Evolutionary conservation across 805 yeast species (phyloP), one percentile per base, ranked within the genome.

Genomic region (Metschnikowia rubicola): DNA sequence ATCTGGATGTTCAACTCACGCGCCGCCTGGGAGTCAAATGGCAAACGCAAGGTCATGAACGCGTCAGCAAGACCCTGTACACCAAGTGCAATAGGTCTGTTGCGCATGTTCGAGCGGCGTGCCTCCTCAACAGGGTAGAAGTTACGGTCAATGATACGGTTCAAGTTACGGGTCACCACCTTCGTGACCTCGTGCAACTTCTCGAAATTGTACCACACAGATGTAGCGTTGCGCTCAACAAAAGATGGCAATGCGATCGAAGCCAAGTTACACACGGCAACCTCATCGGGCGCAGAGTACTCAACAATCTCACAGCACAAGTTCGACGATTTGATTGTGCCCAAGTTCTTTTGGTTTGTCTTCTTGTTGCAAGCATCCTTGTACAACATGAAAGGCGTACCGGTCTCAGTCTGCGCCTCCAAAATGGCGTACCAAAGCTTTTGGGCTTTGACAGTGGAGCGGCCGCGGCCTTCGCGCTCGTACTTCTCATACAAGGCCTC

Each of bases 241-340:
- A 77, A 79, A 4, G 81, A 73, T 28, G 84, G 83, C 55, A 79
- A 69, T 10, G 83, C 80, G 58, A 79, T 68, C 10, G 83, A 79
- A 15, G 83, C 84, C 64, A 79, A 72, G 65, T 79, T 79, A 66
- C 84, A 79, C 37, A 79, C 84, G 39, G 83, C 81, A 52, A 76
- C 79, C 63, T 79, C 84, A 10, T 77, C 81, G 26, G 79, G 78
- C 31, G 75, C 62, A 10, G 83, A 79, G 61, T 78, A 79, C 64
- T 79, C 84, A 51, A 79, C 84, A 62, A 79, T 77, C 65, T 79
- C 84, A 63, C 83, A 78, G 63, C 84, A 79, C 65, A 79, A 75
- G 63, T 79, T 79, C 35, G 84, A 79, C 7, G 83, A 78, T 61
- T 79, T 79, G 62, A 79, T 79, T 35, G 73, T 64, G 58, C 84